Base-by-base conservation (phyloP, 2,329 filamentous ascomycete species). In the Coniella vitis region DNA sequence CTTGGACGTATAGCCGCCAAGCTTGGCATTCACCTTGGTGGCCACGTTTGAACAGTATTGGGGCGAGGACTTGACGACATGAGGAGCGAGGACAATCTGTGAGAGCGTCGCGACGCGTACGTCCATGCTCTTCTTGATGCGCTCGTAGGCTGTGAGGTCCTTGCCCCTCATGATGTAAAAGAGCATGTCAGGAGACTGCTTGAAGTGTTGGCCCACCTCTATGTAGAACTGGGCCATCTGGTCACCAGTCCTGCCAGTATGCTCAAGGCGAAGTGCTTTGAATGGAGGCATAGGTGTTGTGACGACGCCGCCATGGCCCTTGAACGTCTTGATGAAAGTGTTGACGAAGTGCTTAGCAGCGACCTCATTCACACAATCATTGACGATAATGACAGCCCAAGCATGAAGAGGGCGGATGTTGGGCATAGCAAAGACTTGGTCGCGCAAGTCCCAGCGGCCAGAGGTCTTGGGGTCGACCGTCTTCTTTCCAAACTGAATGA, bases 11-110 rank as follows among this genome's bases (percentile, higher is more conserved):
- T 80, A 77, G 5, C 93, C 93, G 13, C 93, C 93, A 2, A 98
- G 77, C 71, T 98, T 98, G 3, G 88, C 86, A 59, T 98, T 97
- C 56, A 98, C 82, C 71, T 98, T 98, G 88, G 98, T 93, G 55
- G 83, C 79, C 0, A 98, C 89, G 54, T 98, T 98, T 1, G 87
- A 93, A 60, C 87, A 85, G 66, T 97, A 97, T 60, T 98, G 93
- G 0, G 76, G 76, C 19, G 86, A 80, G 14, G 78, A 79, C 62
- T 84, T 85, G 34, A 69, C 59, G 1, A 91, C 86, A 51, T 94
- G 85, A 0, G 69, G 69, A 2, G 74, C 71, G 56, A 90, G 83
- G n/a, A 97, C 62, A 54, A 90, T 85, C 63, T 97, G 93, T 0
- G 89, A 88, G 0, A 89, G 74, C 13, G 90, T 77, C n/a, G 86